A percentile compares a stretch with the other conserved stretches of the same genome.
Evolutionary conservation across 805 yeast genomes (phyloP).

Genomic region (Kodamaea hsintzibuensis): DNA sequence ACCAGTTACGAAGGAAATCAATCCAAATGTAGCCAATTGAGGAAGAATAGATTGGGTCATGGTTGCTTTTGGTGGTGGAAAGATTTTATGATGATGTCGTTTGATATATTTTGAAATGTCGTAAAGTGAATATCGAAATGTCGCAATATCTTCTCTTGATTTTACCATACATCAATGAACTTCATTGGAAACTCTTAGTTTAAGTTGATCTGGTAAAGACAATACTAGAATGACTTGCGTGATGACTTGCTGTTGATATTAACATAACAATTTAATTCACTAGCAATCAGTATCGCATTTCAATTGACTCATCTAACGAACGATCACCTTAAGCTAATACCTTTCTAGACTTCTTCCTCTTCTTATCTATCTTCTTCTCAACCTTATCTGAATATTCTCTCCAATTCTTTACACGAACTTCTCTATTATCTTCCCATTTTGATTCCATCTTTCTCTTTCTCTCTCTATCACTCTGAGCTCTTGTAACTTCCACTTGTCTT

Average conservation of each 20-base stretch:
- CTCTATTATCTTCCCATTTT: conserved; percentile 64
- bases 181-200: no score
- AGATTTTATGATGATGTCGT: background rate
- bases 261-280: no score
- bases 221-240: no score
- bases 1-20: conserved; percentile 40
- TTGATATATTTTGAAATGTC: background rate
- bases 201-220: no score
- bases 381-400: conserved; percentile 46
- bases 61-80: background rate
- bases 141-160: no score
- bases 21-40: conserved; percentile 33
- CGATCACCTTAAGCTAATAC: conserved; percentile 43
- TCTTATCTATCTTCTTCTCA: conserved; percentile 46
- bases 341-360: conserved; percentile 24
- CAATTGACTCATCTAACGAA: no score
- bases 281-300: no score
- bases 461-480: conserved; percentile 42
- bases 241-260: no score
- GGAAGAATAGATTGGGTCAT: conserved; percentile 14
- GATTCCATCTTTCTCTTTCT: conserved; percentile 42
- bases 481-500: conserved; percentile 24
- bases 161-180: no score
- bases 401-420: conserved; percentile 61
- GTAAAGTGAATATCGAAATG: background rate